Evolutionary conservation across 2,329 filamentous ascomycete genomes (phyloP).

Genomic region (Pseudonectria buxi): DNA sequence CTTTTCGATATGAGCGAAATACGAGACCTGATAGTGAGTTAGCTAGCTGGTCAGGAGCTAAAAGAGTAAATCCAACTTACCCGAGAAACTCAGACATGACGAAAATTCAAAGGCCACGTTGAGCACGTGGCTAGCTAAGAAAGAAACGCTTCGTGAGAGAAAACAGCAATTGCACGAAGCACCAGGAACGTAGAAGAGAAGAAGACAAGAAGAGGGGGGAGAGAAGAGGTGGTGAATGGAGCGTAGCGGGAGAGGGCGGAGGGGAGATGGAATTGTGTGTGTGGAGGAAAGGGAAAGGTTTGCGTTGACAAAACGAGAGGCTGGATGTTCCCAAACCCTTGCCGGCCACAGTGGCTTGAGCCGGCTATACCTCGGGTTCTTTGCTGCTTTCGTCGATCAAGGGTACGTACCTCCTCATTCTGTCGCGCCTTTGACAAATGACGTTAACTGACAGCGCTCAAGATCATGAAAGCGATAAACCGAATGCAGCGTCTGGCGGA

Average conservation of each 20-base stretch:
- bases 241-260: slow-evolving; percentile 7
- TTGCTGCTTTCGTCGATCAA: too few species aligned
- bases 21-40: slow-evolving; percentile 57
- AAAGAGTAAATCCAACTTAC: slow-evolving; percentile 33
- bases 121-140: slow-evolving; percentile 33
- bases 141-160: slow-evolving; percentile 14
- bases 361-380: slow-evolving; percentile 14
- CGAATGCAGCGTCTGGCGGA: too few species aligned
- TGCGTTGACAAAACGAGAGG: slow-evolving; percentile 26
- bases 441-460: too few species aligned
- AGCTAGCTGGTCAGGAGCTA: slow-evolving; percentile 25
- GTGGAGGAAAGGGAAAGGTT: slow-evolving; percentile 29
- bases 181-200: slow-evolving; percentile 10
- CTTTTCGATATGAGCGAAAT: slow-evolving; percentile 97
- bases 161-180: slow-evolving; percentile 14
- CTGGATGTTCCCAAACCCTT: slow-evolving; percentile 22
- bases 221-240: slow-evolving; percentile 6
- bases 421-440: too few species aligned
- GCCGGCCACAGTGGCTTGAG: slow-evolving; percentile 15
- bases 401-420: too few species aligned
- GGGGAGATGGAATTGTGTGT: slow-evolving; percentile 20
- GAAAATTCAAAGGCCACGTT: slow-evolving; percentile 30
- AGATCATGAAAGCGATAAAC: too few species aligned
- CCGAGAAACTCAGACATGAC: slow-evolving; percentile 56
- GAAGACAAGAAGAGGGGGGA: slow-evolving; percentile 12